Base-by-base conservation (phyloP, 441 rosid genomes). In the Bruguiera hainesii region DNA sequence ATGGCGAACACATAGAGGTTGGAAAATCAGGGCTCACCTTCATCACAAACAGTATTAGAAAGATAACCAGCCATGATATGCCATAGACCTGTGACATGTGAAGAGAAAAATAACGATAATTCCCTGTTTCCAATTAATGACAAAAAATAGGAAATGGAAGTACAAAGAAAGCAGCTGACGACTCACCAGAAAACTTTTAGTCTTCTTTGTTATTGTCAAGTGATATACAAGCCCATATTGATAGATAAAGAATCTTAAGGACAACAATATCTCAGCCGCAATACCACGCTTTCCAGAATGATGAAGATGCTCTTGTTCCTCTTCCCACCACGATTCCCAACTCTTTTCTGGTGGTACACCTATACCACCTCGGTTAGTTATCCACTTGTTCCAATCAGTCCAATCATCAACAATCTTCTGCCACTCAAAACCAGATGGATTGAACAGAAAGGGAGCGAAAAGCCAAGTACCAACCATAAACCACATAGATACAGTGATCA, bases 271-370 rank as follows among this genome's bases (percentile, higher is more conserved):
- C 90, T 96, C 99, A 28, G 89, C 93, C 21, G 87, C 42, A 63
- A 93, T 82, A 60, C 99, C 99, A 59, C 99, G 97, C 75, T 83
- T 90, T 69, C 98, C 97, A 30, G 99, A 93, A 78, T 82, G 69
- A 30, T 60, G 89, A 62, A 96, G 91, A 85, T 96, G 99, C 62
- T 96, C 99, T 75, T 93, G 97, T 81, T 96, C 98, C 77, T 96
- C 96, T 67, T 96, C 99, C 98, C 99, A 96, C 99, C 99, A 96
- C 0, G 99, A 96, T 74, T 96, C 99, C 99, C 99, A 96, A 78
- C 99, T 93, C 75, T 93, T 93, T 71, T 88, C 97, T n/a, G 98
- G 84, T 1, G 93, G 92, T 21, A 96, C 98, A 72, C 99, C 99
- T 21, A 93, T 93, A 59, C 99, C 99, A 6, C 99, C 99, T 16